A percentile compares a stretch with the other conserved stretches of the same genome.
Evolutionary conservation across 208 protist species (phyloP).

Genomic region (Leishmania tarentolae): DNA sequence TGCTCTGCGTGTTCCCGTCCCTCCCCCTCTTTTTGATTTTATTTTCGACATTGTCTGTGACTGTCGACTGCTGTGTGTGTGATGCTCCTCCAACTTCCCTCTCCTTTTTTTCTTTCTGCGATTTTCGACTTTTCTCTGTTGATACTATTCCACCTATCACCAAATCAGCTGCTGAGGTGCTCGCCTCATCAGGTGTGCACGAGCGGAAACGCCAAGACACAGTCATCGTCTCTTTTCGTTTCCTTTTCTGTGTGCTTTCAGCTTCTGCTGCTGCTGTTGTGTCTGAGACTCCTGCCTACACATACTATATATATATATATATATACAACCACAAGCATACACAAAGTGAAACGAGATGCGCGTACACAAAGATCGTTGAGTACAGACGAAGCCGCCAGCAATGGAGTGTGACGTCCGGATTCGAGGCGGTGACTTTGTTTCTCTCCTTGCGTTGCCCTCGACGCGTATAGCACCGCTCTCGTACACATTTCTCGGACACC

Average conservation of each 20-base stretch:
- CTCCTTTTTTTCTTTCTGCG: not conserved
- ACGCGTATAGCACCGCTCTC: not conserved
- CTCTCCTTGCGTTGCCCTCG: not conserved
- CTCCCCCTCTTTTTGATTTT: too few relatives aligned
- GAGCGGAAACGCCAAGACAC: not conserved
- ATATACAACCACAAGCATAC: not conserved
- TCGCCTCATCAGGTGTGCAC: not conserved
- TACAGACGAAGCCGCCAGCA: not conserved
- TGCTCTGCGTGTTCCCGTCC: not conserved
- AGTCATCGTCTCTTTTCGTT: not conserved
- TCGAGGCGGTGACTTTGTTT: not conserved
- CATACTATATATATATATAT: not conserved
- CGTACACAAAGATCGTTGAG: not conserved
- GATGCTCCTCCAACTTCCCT: not conserved
- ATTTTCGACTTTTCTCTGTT: not conserved
- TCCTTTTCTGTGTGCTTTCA: constrained; percentile 19
- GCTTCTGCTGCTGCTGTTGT: not conserved
- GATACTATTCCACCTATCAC: not conserved
- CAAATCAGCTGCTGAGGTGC: not conserved
- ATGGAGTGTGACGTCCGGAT: not conserved
- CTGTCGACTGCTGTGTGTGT: not conserved
- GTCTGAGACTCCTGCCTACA: not conserved
- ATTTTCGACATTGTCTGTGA: not conserved
- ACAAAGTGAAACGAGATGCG: not conserved
- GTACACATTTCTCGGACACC: not conserved